phyloP scores from a whole-genome alignment of 177 flowering plant species.

The Telopea speciosissima region DNA sequence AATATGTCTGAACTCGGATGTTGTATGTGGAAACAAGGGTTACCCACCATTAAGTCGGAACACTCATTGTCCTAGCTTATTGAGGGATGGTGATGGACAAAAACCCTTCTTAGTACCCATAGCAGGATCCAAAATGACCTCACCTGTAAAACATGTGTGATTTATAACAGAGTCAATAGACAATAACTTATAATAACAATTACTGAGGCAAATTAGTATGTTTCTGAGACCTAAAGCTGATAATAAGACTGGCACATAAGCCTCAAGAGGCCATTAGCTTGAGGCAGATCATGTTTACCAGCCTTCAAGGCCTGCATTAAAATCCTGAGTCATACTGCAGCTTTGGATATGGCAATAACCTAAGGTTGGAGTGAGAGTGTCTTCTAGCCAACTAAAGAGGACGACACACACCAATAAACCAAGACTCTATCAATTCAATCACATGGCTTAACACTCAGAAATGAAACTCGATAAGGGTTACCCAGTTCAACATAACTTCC shows the following conservation, averaged over 20 bases:
- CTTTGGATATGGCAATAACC: constrained; percentile 12
- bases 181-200: background rate
- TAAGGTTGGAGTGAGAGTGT: constrained; percentile 7
- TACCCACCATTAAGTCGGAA: constrained; percentile 24
- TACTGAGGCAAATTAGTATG: constrained; percentile 2
- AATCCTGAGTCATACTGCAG: constrained; percentile 18
- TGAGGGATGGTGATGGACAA: background rate
- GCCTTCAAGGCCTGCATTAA: constrained; percentile 19
- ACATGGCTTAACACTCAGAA: constrained; percentile 10
- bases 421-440: background rate
- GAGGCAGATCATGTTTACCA: constrained; percentile 28
- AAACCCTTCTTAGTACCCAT: constrained; percentile 4
- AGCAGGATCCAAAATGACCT: constrained; percentile 2
- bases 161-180: constrained; percentile 4
- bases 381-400: constrained; percentile 13
- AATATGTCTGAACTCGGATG: background rate
- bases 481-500: constrained; percentile 2
- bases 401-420: background rate
- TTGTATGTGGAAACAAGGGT: background rate
- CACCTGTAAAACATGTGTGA: constrained; percentile 8
- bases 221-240: constrained; percentile 21
- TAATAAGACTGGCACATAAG: constrained; percentile 23
- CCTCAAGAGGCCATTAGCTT: constrained; percentile 21
- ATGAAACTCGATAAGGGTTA: background rate
- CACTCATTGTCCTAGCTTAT: constrained; percentile 12